Evolutionary conservation across 139 green algal genomes (phyloP).

Genomic region (Nannochloris sp.): DNA sequence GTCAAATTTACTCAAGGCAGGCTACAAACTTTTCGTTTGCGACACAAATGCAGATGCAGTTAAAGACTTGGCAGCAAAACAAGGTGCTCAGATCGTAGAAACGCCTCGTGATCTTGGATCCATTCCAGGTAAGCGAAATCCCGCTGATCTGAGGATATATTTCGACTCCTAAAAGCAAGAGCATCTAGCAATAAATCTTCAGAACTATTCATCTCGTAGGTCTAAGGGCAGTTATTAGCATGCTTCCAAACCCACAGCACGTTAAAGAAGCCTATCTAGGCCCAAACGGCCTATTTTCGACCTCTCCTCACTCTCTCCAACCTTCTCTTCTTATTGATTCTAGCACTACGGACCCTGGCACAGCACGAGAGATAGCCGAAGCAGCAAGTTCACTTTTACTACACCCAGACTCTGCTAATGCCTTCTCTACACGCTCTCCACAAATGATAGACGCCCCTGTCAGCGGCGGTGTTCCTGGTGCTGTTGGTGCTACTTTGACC

Average conservation of each 20-base stretch:
- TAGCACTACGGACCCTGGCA: slow-evolving; percentile 47
- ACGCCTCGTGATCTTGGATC: slow-evolving; percentile 5
- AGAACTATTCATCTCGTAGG: not conserved
- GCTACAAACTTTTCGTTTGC: slow-evolving; percentile 14
- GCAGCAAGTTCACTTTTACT: slow-evolving; percentile 3
- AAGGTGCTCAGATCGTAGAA: not conserved
- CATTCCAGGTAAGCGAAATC: not conserved
- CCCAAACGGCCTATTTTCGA: slow-evolving; percentile 4
- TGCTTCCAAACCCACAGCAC: slow-evolving; percentile 10
- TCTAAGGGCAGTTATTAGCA: slow-evolving; percentile 17
- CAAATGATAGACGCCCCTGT: slow-evolving; percentile 58
- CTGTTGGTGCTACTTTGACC: slow-evolving; percentile 51
- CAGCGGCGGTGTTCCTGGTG: slow-evolving; percentile 50
- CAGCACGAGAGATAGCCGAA: slow-evolving; percentile 19
- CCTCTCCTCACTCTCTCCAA: not conserved
- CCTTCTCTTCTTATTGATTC: slow-evolving; percentile 42
- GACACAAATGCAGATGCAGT: slow-evolving; percentile 17
- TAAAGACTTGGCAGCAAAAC: not conserved
- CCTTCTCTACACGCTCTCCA: slow-evolving; percentile 32
- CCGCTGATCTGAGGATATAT: not conserved
- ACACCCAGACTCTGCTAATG: slow-evolving; percentile 14
- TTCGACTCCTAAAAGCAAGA: not conserved
- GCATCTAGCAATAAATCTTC: not conserved
- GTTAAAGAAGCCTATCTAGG: slow-evolving; percentile 18
- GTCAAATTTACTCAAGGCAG: not conserved